Evolutionary conservation across 2,329 filamentous ascomycete genomes (phyloP).

Genomic region (Aspergillus quadricinctus): DNA sequence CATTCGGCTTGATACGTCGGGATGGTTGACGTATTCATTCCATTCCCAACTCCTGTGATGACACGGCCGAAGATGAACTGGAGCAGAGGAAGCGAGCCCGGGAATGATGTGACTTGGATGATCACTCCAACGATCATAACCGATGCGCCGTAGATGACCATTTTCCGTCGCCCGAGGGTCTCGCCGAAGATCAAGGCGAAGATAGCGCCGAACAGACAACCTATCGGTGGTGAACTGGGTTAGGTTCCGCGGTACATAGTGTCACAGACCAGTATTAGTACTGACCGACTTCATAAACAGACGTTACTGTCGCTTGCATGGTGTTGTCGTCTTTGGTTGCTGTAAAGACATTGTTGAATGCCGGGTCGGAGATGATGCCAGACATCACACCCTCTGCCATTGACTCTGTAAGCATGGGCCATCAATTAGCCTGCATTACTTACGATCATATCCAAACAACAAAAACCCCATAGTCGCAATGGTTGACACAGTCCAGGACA

Average conservation of each 20-base stretch:
- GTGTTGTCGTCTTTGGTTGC: constrained; percentile 35
- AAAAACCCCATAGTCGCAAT: constrained; percentile 62
- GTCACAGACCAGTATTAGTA: not conserved
- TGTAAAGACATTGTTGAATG: constrained; percentile 32
- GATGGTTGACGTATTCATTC: constrained; percentile 54
- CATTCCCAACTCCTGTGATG: constrained; percentile 52
- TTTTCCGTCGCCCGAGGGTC: constrained; percentile 36
- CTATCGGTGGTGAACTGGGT: constrained; percentile 2
- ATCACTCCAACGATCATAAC: constrained; percentile 44
- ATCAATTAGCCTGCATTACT: constrained; percentile 9
- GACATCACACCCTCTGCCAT: constrained; percentile 36
- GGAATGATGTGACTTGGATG: constrained; percentile 33
- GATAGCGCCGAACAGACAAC: constrained; percentile 37
- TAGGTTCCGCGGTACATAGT: not conserved
- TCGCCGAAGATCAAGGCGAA: constrained; percentile 35
- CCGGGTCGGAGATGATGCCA: constrained; percentile 32
- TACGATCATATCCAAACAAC: constrained; percentile 55
- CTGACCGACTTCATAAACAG: constrained; percentile 28
- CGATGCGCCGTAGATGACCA: constrained; percentile 54
- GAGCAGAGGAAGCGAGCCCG: constrained; percentile 34
- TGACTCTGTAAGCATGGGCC: not conserved
- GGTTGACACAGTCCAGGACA: constrained; percentile 56
- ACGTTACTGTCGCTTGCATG: constrained; percentile 31
- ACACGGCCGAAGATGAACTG: constrained; percentile 52
- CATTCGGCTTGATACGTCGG: constrained; percentile 54